These are phyloP conservation scores for Chaetomium sp. DNA, from an alignment of 2,329 filamentous ascomycete genomes.

Conservation along the genomic window DNA sequence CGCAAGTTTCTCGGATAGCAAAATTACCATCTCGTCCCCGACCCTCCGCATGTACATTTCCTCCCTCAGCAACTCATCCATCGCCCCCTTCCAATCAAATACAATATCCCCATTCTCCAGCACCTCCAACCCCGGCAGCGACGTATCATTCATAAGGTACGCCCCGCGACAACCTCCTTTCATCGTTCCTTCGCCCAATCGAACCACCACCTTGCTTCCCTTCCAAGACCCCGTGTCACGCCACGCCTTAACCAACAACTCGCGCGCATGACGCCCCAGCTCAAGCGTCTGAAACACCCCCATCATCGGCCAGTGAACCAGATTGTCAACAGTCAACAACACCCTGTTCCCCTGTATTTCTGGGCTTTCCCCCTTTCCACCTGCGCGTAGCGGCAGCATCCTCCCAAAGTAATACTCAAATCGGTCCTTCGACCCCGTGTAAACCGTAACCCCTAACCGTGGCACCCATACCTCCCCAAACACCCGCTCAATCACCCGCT, in stretches of 20 bases:
- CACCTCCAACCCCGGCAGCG: neutral
- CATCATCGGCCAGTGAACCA: no score
- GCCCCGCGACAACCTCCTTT: neutral
- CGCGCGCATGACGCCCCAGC: no score
- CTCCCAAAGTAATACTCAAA: neutral
- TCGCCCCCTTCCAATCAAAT: conserved; percentile 1
- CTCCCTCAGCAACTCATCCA: conserved; percentile 4
- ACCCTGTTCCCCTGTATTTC: no score
- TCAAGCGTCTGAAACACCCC: no score
- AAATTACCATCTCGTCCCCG: neutral
- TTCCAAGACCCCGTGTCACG: no score
- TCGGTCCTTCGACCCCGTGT: neutral
- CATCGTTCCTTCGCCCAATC: conserved; percentile 1
- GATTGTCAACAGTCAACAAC: no score
- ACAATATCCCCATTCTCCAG: neutral
- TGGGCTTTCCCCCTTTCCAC: no score
- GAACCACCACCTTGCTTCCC: conserved; percentile 1
- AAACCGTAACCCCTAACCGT: conserved; percentile 7
- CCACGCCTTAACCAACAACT: no score
- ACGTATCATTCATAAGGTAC: conserved; percentile 6
- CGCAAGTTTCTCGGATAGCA: neutral
- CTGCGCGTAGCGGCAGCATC: neutral
- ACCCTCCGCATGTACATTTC: conserved; percentile 7
- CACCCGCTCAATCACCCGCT: neutral
- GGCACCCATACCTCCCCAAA: conserved; percentile 6